Base-by-base conservation (phyloP, 768 basidiomycete species). In the Hypholoma fasciculare region DNA sequence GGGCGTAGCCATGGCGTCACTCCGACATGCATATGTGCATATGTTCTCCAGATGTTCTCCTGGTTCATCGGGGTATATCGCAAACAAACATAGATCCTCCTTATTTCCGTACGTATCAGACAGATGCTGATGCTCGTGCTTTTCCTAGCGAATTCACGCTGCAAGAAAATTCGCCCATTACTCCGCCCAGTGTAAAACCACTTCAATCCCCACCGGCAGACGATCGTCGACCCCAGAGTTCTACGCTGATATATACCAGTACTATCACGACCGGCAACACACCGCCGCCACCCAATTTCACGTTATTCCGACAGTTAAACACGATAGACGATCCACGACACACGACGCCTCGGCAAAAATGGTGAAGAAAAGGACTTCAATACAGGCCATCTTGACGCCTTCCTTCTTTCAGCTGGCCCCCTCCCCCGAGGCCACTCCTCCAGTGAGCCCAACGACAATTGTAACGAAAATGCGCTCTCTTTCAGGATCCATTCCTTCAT, bases 321-420 rank as follows among this genome's bases (percentile, higher is more conserved):
- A 19, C 39, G 26, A 16, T n/a, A 34, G 3, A 27, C 26, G 44
- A 27, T 20, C 52, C 39, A 44, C 52, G 26, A 54, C 52, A 19
- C 49, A 60, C 56, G 54, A 49, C 48, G 44, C 52, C 51, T 23
- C 56, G 47, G 38, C 54, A 17, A 46, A 19, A 30, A 61, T 63
- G 61, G 79, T 81, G 77, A 69, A 78, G 47, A 80, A 75, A 70
- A 81, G 81, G 52, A 78, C 78, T 49, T 85, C 84, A 4, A 68
- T 85, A 56, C 81, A 82, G 65, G 76, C 81, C 57, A 74, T 86
- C 49, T 70, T 82, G 64, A 72, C 79, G 46, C 78, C 81, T 59
- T 72, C 82, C 34, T 81, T 80, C 69, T 65, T 81, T 38, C 75
- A 72, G 53, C 66, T 61, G 9, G 55, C 65, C 39, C 56, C 66